Base-by-base conservation (phyloP, 805 yeast species). In the Starmerella khaoyaiensis region DNA sequence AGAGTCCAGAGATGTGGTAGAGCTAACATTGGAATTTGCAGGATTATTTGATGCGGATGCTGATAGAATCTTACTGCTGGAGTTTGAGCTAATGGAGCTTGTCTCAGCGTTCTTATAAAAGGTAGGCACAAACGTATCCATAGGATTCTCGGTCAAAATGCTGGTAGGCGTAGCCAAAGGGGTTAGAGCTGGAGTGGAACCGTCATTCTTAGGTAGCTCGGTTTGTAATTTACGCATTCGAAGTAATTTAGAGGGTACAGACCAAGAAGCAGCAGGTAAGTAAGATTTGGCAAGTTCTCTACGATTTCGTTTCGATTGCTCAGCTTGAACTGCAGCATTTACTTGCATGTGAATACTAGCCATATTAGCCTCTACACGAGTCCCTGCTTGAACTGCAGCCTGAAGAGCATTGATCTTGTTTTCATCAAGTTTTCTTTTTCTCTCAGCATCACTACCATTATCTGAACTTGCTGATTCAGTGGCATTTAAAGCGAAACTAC, bases 241-340 rank as follows among this genome's bases (percentile, higher is more conserved):
- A 20, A 12, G 9, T 24, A 11, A 15, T 20, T 21, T 21, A 10
- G 25, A 22, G n/a, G 45, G 42, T 2, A 44, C 39, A 11, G 48
- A 35, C 49, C 49, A 46, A 19, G 45, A 41, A 4, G 49, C 47
- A 10, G 46, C 44, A 9, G 49, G 49, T 25, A 41, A 38, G 39
- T 40, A 46, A 21, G 31, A 31, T 17, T 26, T 22, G 39, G 36
- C 36, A 5, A 28, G 29, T 21, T 28, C 32, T n/a, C 35, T 29
- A 8, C 41, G 38, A 21, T 32, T n/a, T 5, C 30, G 22, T 7
- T 34, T 26, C 12, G 21, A 19, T 15, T 17, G 32, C 16, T 35
- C 41, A 18, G 11, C 26, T 17, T 27, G 44, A 20, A 39, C 37
- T 14, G 46, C 46, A 17, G 22, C 34, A 22, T 42, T 33, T 17